Conservation (phyloP, 176 grass and related monocot species). For the Triticum timopheevii region DNA sequence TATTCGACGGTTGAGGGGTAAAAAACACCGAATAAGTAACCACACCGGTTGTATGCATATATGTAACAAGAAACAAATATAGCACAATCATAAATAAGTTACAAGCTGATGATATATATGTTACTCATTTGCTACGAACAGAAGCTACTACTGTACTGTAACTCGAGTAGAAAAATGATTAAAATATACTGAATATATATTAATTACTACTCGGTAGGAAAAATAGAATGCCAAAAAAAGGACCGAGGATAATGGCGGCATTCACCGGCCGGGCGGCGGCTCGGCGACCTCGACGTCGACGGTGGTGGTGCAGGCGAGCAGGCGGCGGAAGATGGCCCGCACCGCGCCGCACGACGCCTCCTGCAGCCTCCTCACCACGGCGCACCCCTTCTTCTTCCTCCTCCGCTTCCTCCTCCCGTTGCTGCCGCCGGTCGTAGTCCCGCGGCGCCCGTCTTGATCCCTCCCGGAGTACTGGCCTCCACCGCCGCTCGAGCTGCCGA, state of each 20-base stretch:
- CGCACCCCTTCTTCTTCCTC: slow-evolving; percentile 36
- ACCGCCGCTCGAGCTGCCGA: slow-evolving; percentile 28
- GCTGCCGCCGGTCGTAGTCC: not conserved
- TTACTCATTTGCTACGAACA: not conserved
- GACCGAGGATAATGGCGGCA: not conserved
- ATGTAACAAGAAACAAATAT: not conserved
- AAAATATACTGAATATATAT: not conserved
- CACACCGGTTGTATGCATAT: not conserved
- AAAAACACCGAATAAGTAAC: not conserved
- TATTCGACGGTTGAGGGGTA: not conserved
- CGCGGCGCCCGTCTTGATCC: not conserved
- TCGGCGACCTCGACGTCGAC: slow-evolving; percentile 62
- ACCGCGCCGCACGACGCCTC: slow-evolving; percentile 52
- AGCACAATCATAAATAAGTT: not conserved
- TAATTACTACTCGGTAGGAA: not conserved
- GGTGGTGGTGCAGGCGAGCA: slow-evolving; percentile 66
- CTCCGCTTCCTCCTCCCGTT: slow-evolving; percentile 4
- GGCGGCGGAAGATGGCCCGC: slow-evolving; percentile 54
- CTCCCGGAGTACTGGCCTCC: not conserved
- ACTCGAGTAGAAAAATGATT: not conserved
- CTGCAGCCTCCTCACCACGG: slow-evolving; percentile 45
- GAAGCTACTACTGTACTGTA: not conserved
- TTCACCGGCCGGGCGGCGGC: not conserved
- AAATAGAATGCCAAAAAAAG: not conserved
- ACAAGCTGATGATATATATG: not conserved